Evolutionary conservation across 2,329 filamentous ascomycete species (phyloP).

Genomic region (Epicoccum nigrum): DNA sequence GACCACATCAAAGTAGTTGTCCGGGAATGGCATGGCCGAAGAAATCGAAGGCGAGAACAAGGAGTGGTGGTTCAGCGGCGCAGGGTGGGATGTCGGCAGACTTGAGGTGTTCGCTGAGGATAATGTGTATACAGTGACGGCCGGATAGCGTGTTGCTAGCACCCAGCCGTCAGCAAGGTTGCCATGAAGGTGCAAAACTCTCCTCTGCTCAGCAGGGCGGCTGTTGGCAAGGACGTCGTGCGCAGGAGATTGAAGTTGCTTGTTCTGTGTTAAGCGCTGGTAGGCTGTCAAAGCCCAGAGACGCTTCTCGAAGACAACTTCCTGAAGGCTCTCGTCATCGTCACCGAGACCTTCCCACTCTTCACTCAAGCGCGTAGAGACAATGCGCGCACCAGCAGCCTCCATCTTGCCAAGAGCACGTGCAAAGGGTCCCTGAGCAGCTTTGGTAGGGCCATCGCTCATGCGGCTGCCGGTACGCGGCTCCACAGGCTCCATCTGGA

Average conservation of each 20-base stretch:
- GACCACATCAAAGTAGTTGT: conserved; percentile 35
- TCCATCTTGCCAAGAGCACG: conserved; percentile 37
- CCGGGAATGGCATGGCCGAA: conserved; percentile 31
- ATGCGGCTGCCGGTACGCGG: conserved; percentile 30
- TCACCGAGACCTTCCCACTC: conserved; percentile 38
- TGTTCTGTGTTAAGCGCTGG: conserved; percentile 36
- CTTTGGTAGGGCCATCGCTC: conserved; percentile 26
- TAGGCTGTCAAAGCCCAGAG: conserved; percentile 37
- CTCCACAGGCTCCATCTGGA: conserved; percentile 28
- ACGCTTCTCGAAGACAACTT: conserved; percentile 37
- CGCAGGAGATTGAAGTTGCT: conserved; percentile 34
- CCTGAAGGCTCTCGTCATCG: conserved; percentile 32
- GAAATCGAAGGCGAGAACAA: conserved; percentile 32
- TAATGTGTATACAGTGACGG: conserved; percentile 32
- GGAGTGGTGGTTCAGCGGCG: conserved; percentile 37
- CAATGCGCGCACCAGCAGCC: conserved; percentile 32
- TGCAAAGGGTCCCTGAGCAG: conserved; percentile 27
- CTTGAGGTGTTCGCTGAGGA: conserved; percentile 27
- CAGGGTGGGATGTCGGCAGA: conserved; percentile 30
- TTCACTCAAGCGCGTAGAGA: conserved; percentile 32
- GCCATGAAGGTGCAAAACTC: conserved; percentile 34
- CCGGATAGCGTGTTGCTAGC: conserved; percentile 33
- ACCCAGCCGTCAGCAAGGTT: conserved; percentile 38
- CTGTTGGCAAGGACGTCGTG: conserved; percentile 31
- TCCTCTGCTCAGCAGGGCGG: conserved; percentile 29